Conservation (phyloP, 495 filamentous ascomycete genomes). For the Lepraria neglecta region DNA sequence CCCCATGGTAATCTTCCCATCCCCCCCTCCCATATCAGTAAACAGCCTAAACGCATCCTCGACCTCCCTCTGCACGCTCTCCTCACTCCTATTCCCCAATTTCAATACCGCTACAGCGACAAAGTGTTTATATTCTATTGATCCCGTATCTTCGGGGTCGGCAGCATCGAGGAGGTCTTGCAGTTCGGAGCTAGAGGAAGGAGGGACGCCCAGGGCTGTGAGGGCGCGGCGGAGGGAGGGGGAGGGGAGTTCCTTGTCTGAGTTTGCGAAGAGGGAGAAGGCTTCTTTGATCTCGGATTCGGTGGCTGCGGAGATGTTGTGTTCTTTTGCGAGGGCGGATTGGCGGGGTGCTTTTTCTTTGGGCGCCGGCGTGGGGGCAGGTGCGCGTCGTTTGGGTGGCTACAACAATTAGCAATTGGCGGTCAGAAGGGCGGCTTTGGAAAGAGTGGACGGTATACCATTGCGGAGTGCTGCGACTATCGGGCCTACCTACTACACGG, state of each 20-base stretch:
- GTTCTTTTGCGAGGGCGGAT: constrained; percentile 83
- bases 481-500: neutral
- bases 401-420: neutral
- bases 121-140: constrained; percentile 68
- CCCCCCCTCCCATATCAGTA: constrained; percentile 40
- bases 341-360: constrained; percentile 37
- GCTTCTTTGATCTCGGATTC: constrained; percentile 88
- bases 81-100: constrained; percentile 50
- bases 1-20: constrained; percentile 59
- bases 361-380: constrained; percentile 13
- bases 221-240: constrained; percentile 25
- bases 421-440: too few species aligned
- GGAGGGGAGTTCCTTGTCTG: constrained; percentile 22
- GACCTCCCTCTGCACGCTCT: constrained; percentile 59
- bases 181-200: constrained; percentile 57
- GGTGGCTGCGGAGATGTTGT: constrained; percentile 74
- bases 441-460: constrained; percentile 3
- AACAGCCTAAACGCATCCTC: constrained; percentile 77
- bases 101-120: constrained; percentile 81
- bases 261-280: constrained; percentile 66
- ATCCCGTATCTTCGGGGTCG: constrained; percentile 74
- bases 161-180: constrained; percentile 66
- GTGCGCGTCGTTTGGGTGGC: constrained; percentile 24
- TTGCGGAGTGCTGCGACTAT: neutral
- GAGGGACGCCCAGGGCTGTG: constrained; percentile 70